Conservation (phyloP, 345 rosid genomes). For the Murraya koenigii region DNA sequence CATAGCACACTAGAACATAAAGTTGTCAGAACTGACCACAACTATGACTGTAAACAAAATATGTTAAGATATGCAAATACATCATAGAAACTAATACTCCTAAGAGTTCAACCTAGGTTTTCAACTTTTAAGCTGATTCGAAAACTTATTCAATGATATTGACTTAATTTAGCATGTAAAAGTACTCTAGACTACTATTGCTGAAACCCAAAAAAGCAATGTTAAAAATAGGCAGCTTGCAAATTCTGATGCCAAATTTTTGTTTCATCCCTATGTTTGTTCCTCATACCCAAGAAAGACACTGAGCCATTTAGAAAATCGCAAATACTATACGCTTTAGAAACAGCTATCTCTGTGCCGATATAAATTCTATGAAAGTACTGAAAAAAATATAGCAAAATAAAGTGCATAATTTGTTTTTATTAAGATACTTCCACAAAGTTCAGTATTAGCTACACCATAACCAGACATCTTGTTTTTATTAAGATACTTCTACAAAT, state of each 20-base stretch:
- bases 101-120: background rate
- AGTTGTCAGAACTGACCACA: background rate
- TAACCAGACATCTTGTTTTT: too few species aligned
- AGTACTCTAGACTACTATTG: background rate
- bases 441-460: background rate
- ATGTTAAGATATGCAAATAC: background rate
- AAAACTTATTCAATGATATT: background rate
- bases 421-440: background rate
- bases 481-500: background rate
- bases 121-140: background rate
- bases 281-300: background rate
- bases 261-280: background rate
- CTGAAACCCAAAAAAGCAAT: background rate
- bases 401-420: background rate
- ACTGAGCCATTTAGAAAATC: background rate
- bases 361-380: background rate
- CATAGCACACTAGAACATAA: background rate
- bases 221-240: too few species aligned
- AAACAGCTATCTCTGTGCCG: background rate
- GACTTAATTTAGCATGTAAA: background rate
- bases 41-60: background rate
- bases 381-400: background rate
- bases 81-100: background rate
- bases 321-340: background rate
- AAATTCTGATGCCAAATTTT: background rate